Conservation (phyloP, 177 flowering plant species). For the Vitis hybrid region DNA sequence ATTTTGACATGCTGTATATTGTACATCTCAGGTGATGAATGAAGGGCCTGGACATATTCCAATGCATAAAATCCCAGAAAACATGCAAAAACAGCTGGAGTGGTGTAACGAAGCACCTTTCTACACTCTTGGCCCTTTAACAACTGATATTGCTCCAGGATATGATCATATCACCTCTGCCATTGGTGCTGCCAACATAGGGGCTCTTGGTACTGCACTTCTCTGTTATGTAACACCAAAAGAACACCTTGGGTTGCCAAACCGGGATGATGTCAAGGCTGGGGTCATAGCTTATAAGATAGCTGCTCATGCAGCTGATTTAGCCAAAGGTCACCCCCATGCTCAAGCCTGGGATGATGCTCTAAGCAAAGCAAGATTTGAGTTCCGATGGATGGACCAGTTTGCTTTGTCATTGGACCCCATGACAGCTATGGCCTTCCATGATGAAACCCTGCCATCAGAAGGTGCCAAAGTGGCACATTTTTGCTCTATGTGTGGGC, state of each 20-base stretch:
- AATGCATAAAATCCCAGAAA: slow-evolving; percentile 97
- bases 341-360: slow-evolving; percentile 99
- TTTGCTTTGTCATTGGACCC: slow-evolving; percentile 96
- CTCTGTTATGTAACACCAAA: slow-evolving; percentile 99
- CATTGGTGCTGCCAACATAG: slow-evolving; percentile 98
- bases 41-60: slow-evolving; percentile 99
- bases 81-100: slow-evolving; percentile 96
- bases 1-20: not conserved
- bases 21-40: slow-evolving; percentile 80
- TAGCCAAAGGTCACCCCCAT: slow-evolving; percentile 89
- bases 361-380: slow-evolving; percentile 94
- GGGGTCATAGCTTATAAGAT: slow-evolving; percentile 98
- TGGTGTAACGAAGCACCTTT: slow-evolving; percentile 99
- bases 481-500: slow-evolving; percentile 99
- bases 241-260: slow-evolving; percentile 97
- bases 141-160: slow-evolving; percentile 99
- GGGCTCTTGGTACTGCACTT: slow-evolving; percentile 98
- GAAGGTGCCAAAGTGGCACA: slow-evolving; percentile 99
- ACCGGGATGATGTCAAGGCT: slow-evolving; percentile 96
- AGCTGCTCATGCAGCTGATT: slow-evolving; percentile 99
- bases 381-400: slow-evolving; percentile 99
- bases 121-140: slow-evolving; percentile 97
- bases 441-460: slow-evolving; percentile 93
- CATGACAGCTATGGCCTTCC: slow-evolving; percentile 96
- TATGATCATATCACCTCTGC: slow-evolving; percentile 99